Conservation (phyloP, 805 yeast genomes). For the Candida broadrunensis region DNA sequence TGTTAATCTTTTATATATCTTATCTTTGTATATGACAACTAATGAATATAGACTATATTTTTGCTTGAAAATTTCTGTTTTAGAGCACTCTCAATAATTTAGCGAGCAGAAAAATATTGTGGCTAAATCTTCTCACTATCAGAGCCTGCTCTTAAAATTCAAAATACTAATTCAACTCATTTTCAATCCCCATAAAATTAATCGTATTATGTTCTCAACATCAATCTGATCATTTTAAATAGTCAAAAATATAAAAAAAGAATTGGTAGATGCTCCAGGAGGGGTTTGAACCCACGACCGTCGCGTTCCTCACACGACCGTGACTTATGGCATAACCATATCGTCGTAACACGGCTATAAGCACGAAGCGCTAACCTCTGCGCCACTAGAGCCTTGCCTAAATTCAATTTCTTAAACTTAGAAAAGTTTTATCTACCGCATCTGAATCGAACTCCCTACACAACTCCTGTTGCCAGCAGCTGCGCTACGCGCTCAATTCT, state of each 20-base stretch:
- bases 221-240: no score
- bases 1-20: no score
- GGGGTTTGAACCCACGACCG: slow-evolving; percentile 56
- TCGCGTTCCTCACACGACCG: slow-evolving; percentile 57
- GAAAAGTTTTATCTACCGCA: neutral
- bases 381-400: slow-evolving; percentile 42
- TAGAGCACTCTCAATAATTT: no score
- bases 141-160: no score
- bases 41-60: no score
- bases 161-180: no score
- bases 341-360: slow-evolving; percentile 45
- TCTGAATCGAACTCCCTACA: neutral
- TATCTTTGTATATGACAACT: no score
- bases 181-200: no score
- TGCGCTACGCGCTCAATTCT: neutral
- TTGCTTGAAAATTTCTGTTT: no score
- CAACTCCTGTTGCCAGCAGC: neutral
- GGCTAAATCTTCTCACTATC: no score
- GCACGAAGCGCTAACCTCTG: slow-evolving; percentile 57
- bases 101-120: no score
- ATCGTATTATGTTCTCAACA: no score
- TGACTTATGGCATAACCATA: slow-evolving; percentile 45
- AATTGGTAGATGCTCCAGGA: slow-evolving; percentile 44
- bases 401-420: neutral
- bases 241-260: slow-evolving; percentile 15